Evolutionary conservation across 495 filamentous ascomycete species (phyloP).

Genomic region (Xylona heveae): DNA sequence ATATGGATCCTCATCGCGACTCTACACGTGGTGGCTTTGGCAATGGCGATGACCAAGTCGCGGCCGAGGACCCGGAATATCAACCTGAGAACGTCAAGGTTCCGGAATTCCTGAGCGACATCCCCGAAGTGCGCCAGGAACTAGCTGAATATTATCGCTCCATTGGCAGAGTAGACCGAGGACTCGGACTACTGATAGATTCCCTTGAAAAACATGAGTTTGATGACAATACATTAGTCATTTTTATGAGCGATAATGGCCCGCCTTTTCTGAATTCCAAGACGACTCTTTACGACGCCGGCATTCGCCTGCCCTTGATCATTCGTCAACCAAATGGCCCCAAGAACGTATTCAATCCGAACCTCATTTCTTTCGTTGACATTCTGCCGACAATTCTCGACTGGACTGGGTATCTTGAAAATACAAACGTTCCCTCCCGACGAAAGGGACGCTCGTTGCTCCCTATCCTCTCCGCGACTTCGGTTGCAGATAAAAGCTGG

Average conservation of each 20-base stretch:
- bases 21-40: constrained; percentile 20
- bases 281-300: constrained; percentile 25
- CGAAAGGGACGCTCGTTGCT: constrained; percentile 18
- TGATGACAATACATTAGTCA: constrained; percentile 17
- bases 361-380: constrained; percentile 24
- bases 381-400: constrained; percentile 23
- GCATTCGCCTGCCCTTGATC: constrained; percentile 21
- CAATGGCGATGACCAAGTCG: constrained; percentile 18
- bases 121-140: constrained; percentile 18
- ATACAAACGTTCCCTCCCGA: constrained; percentile 2
- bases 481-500: constrained; percentile 10
- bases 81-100: constrained; percentile 14
- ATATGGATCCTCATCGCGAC: constrained; percentile 23
- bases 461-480: constrained; percentile 12
- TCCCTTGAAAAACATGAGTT: constrained; percentile 14
- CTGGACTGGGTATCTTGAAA: constrained; percentile 11
- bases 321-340: constrained; percentile 14
- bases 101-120: constrained; percentile 16
- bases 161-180: constrained; percentile 20
- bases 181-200: constrained; percentile 19
- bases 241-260: constrained; percentile 26
- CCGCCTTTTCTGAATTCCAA: constrained; percentile 27
- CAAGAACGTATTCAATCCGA: constrained; percentile 15
- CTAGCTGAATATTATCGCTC: constrained; percentile 22
- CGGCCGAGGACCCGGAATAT: constrained; percentile 5